phyloP scores from a whole-genome alignment of 83 land plant genomes.

The Picea mariana region DNA sequence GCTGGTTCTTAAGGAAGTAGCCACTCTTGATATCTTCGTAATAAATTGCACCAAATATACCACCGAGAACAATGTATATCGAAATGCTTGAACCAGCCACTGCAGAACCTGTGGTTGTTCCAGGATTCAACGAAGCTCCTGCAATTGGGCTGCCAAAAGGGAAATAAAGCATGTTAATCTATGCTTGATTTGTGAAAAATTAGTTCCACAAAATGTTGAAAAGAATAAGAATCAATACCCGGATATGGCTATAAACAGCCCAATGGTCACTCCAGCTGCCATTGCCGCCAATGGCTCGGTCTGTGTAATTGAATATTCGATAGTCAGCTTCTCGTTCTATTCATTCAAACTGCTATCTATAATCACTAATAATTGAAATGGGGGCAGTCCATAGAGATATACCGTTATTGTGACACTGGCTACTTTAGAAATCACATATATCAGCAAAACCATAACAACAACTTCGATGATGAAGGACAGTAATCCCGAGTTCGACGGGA shows the following conservation, averaged over 20 bases:
- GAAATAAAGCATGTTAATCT: background rate
- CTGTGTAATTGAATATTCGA: background rate
- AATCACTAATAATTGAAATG: no score
- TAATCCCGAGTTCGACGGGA: no score
- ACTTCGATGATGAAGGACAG: no score
- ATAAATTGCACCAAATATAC: constrained; percentile 16
- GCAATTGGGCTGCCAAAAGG: constrained; percentile 19
- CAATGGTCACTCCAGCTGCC: constrained; percentile 23
- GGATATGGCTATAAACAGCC: constrained; percentile 17
- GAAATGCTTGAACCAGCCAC: constrained; percentile 29
- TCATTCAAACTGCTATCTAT: no score
- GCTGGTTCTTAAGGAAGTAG: no score
- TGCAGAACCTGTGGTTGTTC: constrained; percentile 18
- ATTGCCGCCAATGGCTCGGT: constrained; percentile 22
- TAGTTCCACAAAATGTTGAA: background rate
- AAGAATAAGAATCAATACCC: constrained; percentile 16
- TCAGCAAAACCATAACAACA: no score
- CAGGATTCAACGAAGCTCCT: constrained; percentile 36
- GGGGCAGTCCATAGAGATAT: no score
- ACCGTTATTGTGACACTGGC: no score
- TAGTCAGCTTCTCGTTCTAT: no score
- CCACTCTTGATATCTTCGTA: constrained; percentile 16
- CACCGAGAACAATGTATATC: constrained; percentile 36
- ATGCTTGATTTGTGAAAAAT: background rate
- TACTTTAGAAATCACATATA: no score